Conservation (phyloP, 208 protist genomes). For the Crithidia sp. region DNA sequence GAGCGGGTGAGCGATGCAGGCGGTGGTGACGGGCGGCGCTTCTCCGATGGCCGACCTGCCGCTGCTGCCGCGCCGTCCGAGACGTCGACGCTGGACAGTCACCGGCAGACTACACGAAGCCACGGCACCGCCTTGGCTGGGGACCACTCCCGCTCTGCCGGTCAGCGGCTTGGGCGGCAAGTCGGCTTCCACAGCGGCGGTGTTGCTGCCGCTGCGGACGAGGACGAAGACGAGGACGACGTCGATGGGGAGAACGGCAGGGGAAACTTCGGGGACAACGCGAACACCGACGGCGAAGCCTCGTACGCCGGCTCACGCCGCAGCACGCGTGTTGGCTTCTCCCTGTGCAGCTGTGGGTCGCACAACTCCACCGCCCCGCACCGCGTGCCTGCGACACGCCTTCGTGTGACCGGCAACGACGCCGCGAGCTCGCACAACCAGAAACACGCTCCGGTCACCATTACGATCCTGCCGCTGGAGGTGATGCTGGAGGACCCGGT, state of each 20-base stretch:
- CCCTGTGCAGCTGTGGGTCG: slow-evolving; percentile 21
- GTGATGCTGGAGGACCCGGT: slow-evolving; percentile 30
- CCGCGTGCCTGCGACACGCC: neutral
- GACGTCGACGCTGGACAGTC: neutral
- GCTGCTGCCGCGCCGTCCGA: neutral
- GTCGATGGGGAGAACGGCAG: neutral
- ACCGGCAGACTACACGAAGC: too few species aligned
- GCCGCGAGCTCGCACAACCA: neutral
- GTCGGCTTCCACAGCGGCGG: neutral
- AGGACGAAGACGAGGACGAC: neutral
- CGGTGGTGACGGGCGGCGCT: neutral
- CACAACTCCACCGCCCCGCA: slow-evolving; percentile 8
- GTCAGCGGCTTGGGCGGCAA: neutral
- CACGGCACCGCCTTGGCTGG: neutral
- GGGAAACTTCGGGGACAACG: neutral
- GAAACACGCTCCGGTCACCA: slow-evolving; percentile 1
- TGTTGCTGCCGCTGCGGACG: neutral
- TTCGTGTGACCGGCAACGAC: neutral
- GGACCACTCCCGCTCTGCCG: neutral
- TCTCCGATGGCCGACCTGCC: neutral
- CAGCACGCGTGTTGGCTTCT: slow-evolving; percentile 8
- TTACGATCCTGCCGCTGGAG: slow-evolving; percentile 29
- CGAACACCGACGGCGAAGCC: neutral
- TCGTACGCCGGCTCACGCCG: neutral
- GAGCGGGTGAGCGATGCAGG: neutral